Evolutionary conservation across 179 eudicot species (phyloP).

Genomic region (Dionaea muscipula): DNA sequence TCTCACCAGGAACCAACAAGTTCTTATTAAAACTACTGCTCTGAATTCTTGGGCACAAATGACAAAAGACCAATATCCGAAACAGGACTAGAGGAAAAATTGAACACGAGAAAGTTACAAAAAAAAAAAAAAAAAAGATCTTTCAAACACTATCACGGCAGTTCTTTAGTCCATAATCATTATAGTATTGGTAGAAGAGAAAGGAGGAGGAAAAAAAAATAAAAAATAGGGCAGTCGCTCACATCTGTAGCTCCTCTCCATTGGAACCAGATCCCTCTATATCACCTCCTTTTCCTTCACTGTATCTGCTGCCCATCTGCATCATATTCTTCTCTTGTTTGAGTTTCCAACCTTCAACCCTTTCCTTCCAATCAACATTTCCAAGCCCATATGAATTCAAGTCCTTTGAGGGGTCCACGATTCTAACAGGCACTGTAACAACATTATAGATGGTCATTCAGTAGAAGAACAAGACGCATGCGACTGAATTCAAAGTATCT

Average conservation of each 20-base stretch:
- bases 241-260: conserved; percentile 94
- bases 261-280: conserved; percentile 87
- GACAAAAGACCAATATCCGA: no score
- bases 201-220: not conserved
- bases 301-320: conserved; percentile 44
- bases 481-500: not conserved
- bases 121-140: not conserved
- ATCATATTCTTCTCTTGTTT: conserved; percentile 62
- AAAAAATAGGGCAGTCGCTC: conserved; percentile 16
- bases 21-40: no score
- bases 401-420: conserved; percentile 86
- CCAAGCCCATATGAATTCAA: conserved; percentile 81
- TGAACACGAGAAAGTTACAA: not conserved
- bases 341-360: conserved; percentile 88
- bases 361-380: conserved; percentile 89
- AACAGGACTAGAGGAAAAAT: not conserved
- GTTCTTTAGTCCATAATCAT: not conserved
- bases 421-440: conserved; percentile 69
- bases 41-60: no score
- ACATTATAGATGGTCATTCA: conserved; percentile 13
- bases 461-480: not conserved
- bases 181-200: not conserved
- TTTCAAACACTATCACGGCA: not conserved
- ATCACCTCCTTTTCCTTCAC: conserved; percentile 74
- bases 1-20: no score